Base-by-base conservation (phyloP, 2,329 filamentous ascomycete genomes). In the Fusarium sp. region DNA sequence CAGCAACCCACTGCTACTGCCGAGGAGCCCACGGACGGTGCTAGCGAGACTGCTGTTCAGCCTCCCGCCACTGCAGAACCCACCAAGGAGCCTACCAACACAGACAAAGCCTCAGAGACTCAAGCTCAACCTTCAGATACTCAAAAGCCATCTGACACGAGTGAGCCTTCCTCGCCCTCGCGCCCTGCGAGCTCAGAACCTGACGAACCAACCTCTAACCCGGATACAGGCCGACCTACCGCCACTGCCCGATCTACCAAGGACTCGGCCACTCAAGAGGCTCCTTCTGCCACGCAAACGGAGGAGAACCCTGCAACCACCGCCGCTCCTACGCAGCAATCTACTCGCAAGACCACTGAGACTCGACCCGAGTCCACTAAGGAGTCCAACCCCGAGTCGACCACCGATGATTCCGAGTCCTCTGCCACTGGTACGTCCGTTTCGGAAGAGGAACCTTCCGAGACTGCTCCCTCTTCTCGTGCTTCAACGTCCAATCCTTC, bases 401-500 rank as follows among this genome's bases (percentile, higher is more conserved):
- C 68, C 27, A 67, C 58, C 21, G 58, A 69, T 35, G 67, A 72
- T 64, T 73, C 70, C 55, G 63, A 73, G 61, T 60, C 70, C 51
- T 65, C 75, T 71, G 64, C 65, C 67, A 74, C 76, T 56, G 71
- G 74, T 73, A 72, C 75, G 73, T 75, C 69, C 62, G 67, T 57
- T 49, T 60, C 64, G 50, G 67, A 74, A 74, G 71, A 72, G 67
- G 65, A 60, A 57, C 33, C 73, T 69, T 66, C 70, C 55, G 62
- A 67, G 59, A 71, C 71, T 36, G 48, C 66, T 57, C 64, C 75
- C 51, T 69, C 74, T 64, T 73, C 67, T 69, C 66, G 70, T 76
- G 69, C 67, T 69, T 61, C 73, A 67, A 67, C 57, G 46, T 75
- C 71, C 69, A 60, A 73, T 61, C 70, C 76, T 66, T 71, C 65